These are phyloP conservation scores for Alternaria metachromatica DNA, from an alignment of 2,329 filamentous ascomycete species.

Conservation along the genomic window DNA sequence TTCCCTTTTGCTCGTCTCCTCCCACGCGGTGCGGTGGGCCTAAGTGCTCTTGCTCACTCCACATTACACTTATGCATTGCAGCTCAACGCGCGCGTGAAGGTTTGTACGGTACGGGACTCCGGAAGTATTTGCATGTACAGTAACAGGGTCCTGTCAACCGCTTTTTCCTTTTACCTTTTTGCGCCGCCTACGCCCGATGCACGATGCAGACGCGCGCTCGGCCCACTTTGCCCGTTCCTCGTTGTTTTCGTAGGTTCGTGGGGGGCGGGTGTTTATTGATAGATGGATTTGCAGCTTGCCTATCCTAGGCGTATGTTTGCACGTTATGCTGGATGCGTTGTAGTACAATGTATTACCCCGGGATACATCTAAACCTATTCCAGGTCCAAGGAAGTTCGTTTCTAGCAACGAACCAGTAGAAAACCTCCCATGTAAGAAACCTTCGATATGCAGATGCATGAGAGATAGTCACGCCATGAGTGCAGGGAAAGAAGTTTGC, in stretches of 20 bases:
- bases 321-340: not conserved
- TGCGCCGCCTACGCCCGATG: not conserved
- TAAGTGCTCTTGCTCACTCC: not conserved
- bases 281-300: not conserved
- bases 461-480: not conserved
- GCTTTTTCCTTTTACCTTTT: not conserved
- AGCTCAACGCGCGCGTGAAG: not conserved
- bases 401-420: not conserved
- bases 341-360: not conserved
- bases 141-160: not conserved
- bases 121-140: not conserved
- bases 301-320: not conserved
- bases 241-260: not conserved
- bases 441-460: not conserved
- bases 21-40: not conserved
- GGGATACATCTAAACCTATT: not conserved
- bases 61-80: not conserved
- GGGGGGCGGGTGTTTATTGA: not conserved
- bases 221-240: not conserved
- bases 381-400: not conserved
- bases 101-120: not conserved
- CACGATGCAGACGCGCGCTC: not conserved
- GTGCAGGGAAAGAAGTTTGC: not conserved
- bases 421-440: not conserved
- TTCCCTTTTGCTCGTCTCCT: not conserved